Conservation (phyloP, 1,284 basidiomycete species). For the Mycocalia duriaeana region DNA sequence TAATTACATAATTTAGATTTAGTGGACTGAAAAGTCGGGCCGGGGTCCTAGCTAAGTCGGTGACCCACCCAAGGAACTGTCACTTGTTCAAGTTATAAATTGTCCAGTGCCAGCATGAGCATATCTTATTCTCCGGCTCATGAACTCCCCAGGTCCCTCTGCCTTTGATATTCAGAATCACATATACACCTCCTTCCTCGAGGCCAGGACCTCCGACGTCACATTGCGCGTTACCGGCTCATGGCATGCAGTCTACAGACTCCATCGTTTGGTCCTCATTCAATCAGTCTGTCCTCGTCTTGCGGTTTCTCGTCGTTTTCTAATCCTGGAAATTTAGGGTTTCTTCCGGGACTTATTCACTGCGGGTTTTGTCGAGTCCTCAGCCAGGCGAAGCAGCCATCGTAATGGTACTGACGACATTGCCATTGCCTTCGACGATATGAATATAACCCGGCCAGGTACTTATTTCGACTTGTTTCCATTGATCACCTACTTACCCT, state of each 20-base stretch:
- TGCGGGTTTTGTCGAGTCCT: conserved; percentile 72
- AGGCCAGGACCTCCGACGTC: conserved; percentile 73
- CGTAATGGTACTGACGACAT: conserved; percentile 38
- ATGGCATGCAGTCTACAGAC: conserved; percentile 73
- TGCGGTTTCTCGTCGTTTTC: not conserved
- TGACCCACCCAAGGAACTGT: no score
- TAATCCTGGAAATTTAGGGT: conserved; percentile 39
- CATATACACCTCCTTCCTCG: conserved; percentile 70
- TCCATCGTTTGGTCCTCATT: conserved; percentile 81
- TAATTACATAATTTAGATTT: conserved; percentile 4
- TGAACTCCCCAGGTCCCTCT: conserved; percentile 32
- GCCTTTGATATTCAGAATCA: conserved; percentile 59
- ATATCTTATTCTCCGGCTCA: no score
- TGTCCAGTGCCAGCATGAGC: no score
- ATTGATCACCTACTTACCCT: not conserved
- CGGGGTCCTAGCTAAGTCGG: no score
- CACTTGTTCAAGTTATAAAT: no score
- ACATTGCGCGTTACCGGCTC: conserved; percentile 62
- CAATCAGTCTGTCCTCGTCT: conserved; percentile 57
- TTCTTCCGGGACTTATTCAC: conserved; percentile 86
- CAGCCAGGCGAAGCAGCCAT: conserved; percentile 22
- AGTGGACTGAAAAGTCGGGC: no score
- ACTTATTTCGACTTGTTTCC: conserved; percentile 17
- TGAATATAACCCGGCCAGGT: conserved; percentile 83
- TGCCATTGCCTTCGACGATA: conserved; percentile 75